Percentiles rank a stretch among this genome's conserved stretches.
phyloP scores from a whole-genome alignment of 2,329 filamentous ascomycete genomes.

The Ophiostoma sp. region DNA sequence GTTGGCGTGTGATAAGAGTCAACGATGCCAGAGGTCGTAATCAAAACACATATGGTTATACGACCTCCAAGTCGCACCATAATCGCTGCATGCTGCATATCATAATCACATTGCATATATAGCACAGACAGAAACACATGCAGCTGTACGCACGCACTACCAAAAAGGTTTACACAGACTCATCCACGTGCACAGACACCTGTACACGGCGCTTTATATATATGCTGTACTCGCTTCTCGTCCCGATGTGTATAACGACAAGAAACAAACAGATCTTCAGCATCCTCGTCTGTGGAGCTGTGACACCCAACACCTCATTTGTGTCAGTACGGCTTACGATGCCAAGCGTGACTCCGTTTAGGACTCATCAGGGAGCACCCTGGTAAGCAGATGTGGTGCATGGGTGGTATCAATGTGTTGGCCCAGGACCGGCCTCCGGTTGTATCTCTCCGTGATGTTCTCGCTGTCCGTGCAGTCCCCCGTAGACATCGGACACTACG shows the following conservation, averaged over 20 bases:
- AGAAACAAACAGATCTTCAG: not conserved
- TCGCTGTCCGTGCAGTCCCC: not conserved
- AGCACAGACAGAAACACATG: not conserved
- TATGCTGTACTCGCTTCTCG: not conserved
- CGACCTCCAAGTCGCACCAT: not conserved
- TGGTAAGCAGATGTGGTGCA: not conserved
- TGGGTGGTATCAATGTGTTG: not conserved
- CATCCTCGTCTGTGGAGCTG: not conserved
- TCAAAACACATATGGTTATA: not conserved
- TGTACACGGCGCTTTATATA: not conserved
- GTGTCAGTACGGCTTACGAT: not conserved
- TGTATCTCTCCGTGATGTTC: too few relatives aligned
- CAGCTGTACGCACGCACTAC: conserved; percentile 6
- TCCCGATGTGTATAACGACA: conserved; percentile 7
- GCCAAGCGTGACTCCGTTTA: too few relatives aligned
- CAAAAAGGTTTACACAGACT: not conserved
- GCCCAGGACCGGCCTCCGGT: not conserved
- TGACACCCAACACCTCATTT: not conserved
- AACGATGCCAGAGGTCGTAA: not conserved
- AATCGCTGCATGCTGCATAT: not conserved
- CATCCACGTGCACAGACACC: not conserved
- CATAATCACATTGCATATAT: conserved; percentile 9
- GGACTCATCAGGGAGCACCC: not conserved
- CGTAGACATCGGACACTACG: not conserved
- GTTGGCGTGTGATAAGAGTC: not conserved